These are phyloP conservation scores for Calonectria henricotiae DNA, from an alignment of 2,329 filamentous ascomycete genomes.

Conservation along the genomic window DNA sequence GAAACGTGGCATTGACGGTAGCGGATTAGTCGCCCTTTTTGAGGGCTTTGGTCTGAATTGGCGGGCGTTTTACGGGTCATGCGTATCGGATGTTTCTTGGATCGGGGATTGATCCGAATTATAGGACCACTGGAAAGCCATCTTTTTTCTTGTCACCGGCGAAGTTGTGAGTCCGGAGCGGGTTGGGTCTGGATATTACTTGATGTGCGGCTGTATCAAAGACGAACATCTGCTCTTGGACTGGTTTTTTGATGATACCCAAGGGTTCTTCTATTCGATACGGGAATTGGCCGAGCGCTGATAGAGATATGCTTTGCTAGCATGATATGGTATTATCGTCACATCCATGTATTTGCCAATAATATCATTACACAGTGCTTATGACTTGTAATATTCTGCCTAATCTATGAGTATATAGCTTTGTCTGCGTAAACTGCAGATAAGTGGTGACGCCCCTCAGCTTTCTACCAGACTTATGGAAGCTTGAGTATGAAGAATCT, in stretches of 20 bases:
- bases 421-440: background rate
- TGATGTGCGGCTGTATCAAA: conserved; percentile 52
- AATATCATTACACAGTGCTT: conserved; percentile 28
- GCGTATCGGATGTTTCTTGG: conserved; percentile 38
- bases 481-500: no score
- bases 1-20: conserved; percentile 23
- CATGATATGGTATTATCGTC: conserved; percentile 32
- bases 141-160: conserved; percentile 31
- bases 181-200: conserved; percentile 44
- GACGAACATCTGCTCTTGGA: conserved; percentile 52
- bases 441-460: background rate
- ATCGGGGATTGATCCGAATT: conserved; percentile 28
- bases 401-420: background rate
- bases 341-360: conserved; percentile 32
- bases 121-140: conserved; percentile 32
- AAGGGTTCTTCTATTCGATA: conserved; percentile 50
- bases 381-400: background rate
- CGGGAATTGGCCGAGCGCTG: conserved; percentile 41
- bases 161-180: conserved; percentile 32
- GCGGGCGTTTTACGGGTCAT: conserved; percentile 38
- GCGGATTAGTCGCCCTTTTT: conserved; percentile 16
- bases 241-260: conserved; percentile 57
- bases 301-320: conserved; percentile 39
- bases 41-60: conserved; percentile 24
- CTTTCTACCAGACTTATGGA: background rate